Evolutionary conservation across 225 moss, liverwort and hornwort genomes (phyloP).

Genomic region (Climacium dendroides): DNA sequence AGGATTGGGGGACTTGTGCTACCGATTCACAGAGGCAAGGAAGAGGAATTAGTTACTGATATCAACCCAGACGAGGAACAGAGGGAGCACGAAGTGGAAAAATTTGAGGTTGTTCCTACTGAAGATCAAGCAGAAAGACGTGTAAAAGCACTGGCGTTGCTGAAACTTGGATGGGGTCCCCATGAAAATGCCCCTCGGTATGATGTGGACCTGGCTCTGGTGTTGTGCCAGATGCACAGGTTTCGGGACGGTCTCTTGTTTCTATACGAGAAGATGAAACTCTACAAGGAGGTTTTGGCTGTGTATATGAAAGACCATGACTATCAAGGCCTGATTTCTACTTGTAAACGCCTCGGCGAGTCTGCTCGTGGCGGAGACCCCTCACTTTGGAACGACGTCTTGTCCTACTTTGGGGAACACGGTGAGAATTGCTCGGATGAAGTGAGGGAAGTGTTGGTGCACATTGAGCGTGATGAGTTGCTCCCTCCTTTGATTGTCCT

Average conservation of each 20-base stretch:
- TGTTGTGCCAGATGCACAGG: constrained; percentile 94
- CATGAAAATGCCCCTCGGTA: constrained; percentile 89
- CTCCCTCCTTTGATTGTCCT: constrained; percentile 85
- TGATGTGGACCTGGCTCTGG: constrained; percentile 91
- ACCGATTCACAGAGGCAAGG: constrained; percentile 27
- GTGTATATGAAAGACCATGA: constrained; percentile 95
- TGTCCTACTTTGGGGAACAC: constrained; percentile 88
- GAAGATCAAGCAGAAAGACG: constrained; percentile 64
- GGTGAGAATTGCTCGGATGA: constrained; percentile 94
- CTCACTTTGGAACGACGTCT: constrained; percentile 85
- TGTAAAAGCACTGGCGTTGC: constrained; percentile 68
- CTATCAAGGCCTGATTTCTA: constrained; percentile 81
- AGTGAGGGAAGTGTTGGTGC: constrained; percentile 80
- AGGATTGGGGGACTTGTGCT: constrained; percentile 53
- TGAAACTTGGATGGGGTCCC: constrained; percentile 87
- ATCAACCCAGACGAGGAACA: constrained; percentile 16
- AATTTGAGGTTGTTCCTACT: constrained; percentile 35
- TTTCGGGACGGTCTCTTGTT: constrained; percentile 87
- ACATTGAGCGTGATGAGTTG: constrained; percentile 84
- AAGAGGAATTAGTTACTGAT: constrained; percentile 3
- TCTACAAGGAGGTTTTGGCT: constrained; percentile 91
- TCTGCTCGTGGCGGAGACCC: constrained; percentile 79
- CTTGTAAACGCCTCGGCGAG: constrained; percentile 95
- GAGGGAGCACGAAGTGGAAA: constrained; percentile 31
- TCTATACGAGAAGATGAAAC: constrained; percentile 96